These are phyloP conservation scores for Conringia planisiliqua DNA, from an alignment of 345 rosid species.

Conservation along the genomic window DNA sequence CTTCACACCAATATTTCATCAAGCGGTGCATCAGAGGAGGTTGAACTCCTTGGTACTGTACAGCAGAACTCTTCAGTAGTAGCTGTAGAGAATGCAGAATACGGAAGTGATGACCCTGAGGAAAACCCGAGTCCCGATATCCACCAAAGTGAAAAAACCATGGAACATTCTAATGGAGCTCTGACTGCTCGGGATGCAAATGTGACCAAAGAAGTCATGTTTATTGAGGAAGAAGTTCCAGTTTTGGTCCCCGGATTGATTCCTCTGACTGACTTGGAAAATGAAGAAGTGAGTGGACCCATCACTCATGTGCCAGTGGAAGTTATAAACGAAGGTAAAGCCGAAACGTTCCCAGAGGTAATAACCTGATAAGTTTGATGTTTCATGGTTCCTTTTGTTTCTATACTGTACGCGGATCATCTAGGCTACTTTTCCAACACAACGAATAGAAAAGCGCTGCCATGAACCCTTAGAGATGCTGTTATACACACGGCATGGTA, in stretches of 20 bases:
- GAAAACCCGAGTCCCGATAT: constrained; percentile 14
- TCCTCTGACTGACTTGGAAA: constrained; percentile 24
- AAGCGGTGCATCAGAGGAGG: background rate
- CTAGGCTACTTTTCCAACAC: background rate
- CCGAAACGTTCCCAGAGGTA: constrained; percentile 32
- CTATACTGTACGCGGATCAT: background rate
- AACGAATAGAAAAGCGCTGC: background rate
- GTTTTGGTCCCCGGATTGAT: constrained; percentile 73
- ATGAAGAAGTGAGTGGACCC: constrained; percentile 24
- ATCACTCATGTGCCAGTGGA: background rate
- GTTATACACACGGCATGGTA: background rate
- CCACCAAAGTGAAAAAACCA: constrained; percentile 11
- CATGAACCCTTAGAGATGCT: background rate
- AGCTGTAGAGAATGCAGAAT: constrained; percentile 40
- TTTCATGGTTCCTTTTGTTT: background rate
- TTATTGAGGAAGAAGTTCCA: constrained; percentile 41
- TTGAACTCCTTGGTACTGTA: background rate
- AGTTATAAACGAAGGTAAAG: constrained; percentile 29
- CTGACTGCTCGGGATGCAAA: constrained; percentile 2
- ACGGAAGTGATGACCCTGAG: constrained; percentile 21
- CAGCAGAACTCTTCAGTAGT: constrained; percentile 28
- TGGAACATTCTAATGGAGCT: constrained; percentile 17
- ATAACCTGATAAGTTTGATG: constrained; percentile 16
- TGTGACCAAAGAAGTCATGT: constrained; percentile 33
- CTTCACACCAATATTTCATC: constrained; percentile 1